Percentiles rank a stretch among this genome's conserved stretches.
Conservation (phyloP, 192 early-diverging fungal genomes). For the Neocallimastix lanati region DNA sequence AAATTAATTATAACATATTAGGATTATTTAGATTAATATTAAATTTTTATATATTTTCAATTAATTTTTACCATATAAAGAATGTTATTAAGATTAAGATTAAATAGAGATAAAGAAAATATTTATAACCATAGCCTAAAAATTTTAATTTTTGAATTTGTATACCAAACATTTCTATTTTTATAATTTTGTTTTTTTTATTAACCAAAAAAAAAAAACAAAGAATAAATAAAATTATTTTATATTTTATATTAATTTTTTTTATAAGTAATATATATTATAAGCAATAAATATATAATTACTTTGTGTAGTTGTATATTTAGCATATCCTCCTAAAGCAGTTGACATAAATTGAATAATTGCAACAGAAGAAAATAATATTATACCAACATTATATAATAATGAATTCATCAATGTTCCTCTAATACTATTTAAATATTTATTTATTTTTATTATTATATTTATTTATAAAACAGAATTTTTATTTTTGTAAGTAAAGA, state of each 20-base stretch:
- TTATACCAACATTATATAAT: slow-evolving; percentile 36
- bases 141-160: slow-evolving; percentile 26
- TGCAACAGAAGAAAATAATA: slow-evolving; percentile 30
- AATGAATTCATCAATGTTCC: slow-evolving; percentile 41
- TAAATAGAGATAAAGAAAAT: slow-evolving; percentile 7
- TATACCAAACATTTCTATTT: slow-evolving; percentile 29
- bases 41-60: no score
- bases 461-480: no score
- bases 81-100: no score
- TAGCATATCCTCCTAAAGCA: slow-evolving; percentile 28
- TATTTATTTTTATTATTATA: no score
- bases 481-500: no score
- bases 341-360: slow-evolving; percentile 34
- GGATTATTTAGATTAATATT: no score
- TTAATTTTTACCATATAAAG: no score
- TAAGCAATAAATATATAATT: no score
- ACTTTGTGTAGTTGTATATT: slow-evolving; percentile 31
- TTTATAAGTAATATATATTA: no score
- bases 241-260: no score
- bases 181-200: slow-evolving; percentile 1
- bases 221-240: no score
- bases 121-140: slow-evolving; percentile 26
- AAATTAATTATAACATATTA: no score
- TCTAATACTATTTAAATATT: slow-evolving; percentile 16
- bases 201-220: background rate